Evolutionary conservation across 2,329 filamentous ascomycete species (phyloP).

Genomic region (Clonostachys solani): DNA sequence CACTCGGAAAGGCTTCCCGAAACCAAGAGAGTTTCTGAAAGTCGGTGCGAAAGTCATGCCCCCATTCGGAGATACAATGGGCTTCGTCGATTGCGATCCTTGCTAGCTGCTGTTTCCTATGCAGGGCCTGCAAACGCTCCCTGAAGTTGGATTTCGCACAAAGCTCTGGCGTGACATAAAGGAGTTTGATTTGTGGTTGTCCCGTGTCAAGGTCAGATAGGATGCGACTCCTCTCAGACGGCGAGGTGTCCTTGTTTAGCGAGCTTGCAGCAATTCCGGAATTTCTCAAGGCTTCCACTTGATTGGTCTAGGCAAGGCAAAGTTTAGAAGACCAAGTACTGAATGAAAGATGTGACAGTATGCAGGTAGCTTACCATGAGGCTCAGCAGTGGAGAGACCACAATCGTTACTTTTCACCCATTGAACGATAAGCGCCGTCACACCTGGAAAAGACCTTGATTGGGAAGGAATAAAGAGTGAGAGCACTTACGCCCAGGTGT

Average conservation of each 20-base stretch:
- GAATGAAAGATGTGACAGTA: background rate
- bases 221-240: conserved; percentile 61
- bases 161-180: conserved; percentile 92
- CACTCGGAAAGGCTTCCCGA: conserved; percentile 72
- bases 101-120: conserved; percentile 79
- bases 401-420: conserved; percentile 66
- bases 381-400: conserved; percentile 83
- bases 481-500: conserved; percentile 70
- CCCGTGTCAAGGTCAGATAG: conserved; percentile 81
- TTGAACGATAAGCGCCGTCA: background rate
- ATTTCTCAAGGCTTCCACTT: conserved; percentile 74
- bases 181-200: conserved; percentile 75
- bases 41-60: conserved; percentile 91
- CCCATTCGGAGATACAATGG: conserved; percentile 97
- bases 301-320: conserved; percentile 64
- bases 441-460: background rate
- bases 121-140: conserved; percentile 64
- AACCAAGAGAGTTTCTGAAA: conserved; percentile 89
- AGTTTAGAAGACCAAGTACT: background rate
- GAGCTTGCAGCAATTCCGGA: conserved; percentile 77
- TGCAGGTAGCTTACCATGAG: conserved; percentile 66
- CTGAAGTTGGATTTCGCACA: conserved; percentile 78
- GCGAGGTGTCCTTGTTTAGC: conserved; percentile 78
- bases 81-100: conserved; percentile 91
- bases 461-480: background rate